Conservation (phyloP, 176 grass and related monocot genomes). For the Carex cristatella region DNA sequence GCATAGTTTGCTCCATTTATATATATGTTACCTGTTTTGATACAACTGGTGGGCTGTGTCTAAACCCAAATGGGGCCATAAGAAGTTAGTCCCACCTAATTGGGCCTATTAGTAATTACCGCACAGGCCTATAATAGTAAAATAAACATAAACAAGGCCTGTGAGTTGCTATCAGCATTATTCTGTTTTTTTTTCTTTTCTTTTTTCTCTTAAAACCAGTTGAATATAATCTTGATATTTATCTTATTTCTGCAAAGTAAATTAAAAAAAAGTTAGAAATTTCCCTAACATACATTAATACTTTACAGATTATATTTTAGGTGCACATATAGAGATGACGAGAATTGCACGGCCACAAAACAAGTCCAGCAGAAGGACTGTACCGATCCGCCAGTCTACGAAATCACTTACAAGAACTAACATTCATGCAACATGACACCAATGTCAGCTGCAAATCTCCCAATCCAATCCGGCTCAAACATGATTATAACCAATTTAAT, state of each 20-base stretch:
- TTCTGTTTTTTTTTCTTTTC: background rate
- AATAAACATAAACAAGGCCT: background rate
- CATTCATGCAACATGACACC: conserved; percentile 25
- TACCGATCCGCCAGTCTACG: conserved; percentile 20
- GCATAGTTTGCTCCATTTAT: no score
- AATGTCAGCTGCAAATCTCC: background rate
- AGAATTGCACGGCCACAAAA: conserved; percentile 26
- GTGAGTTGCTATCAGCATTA: no score
- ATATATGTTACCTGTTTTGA: background rate
- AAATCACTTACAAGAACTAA: conserved; percentile 18
- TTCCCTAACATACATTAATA: background rate
- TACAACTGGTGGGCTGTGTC: background rate
- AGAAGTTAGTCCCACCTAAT: background rate
- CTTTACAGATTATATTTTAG: conserved; percentile 28
- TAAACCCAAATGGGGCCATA: background rate
- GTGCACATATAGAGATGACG: conserved; percentile 32
- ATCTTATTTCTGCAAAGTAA: background rate
- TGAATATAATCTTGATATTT: background rate
- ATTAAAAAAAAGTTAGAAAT: background rate
- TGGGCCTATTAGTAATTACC: background rate
- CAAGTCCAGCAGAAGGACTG: conserved; percentile 30
- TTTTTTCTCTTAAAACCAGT: background rate
- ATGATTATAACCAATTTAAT: background rate
- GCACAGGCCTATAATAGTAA: background rate
- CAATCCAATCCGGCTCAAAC: background rate